These are phyloP conservation scores for Phytopythium oedochilum DNA, from an alignment of 352 stramenopile genomes.

Conservation along the genomic window DNA sequence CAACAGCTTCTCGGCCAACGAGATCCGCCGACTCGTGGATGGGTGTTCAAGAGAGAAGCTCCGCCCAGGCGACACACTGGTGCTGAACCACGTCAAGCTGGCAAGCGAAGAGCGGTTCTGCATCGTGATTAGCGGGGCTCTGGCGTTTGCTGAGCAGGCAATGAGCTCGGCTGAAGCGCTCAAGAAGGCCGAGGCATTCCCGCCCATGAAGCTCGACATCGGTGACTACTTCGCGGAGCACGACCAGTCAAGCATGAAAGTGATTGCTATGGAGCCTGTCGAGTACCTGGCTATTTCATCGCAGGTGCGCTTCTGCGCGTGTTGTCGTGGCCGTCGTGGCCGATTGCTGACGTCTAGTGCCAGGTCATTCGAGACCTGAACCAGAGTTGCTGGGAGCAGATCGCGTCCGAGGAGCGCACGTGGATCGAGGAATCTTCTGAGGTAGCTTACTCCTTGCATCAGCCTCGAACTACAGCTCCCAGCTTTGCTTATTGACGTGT, in stretches of 20 bases:
- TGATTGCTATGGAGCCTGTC: constrained; percentile 61
- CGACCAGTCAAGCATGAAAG: constrained; percentile 37
- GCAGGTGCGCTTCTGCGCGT: constrained; percentile 16
- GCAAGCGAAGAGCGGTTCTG: constrained; percentile 42
- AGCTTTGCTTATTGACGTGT: neutral
- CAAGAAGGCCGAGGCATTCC: constrained; percentile 43
- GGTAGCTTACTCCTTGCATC: constrained; percentile 9
- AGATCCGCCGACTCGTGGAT: constrained; percentile 50
- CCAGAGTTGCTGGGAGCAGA: constrained; percentile 18
- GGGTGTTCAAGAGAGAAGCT: constrained; percentile 36
- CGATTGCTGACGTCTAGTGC: constrained; percentile 6
- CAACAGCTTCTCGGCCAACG: constrained; percentile 45
- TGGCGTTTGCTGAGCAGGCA: constrained; percentile 27
- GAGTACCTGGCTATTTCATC: constrained; percentile 58
- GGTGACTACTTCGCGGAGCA: constrained; percentile 62
- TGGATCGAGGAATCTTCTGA: constrained; percentile 29
- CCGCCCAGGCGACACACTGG: constrained; percentile 45
- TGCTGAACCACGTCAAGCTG: constrained; percentile 14
- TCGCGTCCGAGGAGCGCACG: constrained; percentile 41
- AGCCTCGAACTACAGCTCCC: neutral
- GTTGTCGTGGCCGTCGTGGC: neutral
- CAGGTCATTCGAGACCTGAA: constrained; percentile 31
- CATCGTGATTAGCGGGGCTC: constrained; percentile 55
- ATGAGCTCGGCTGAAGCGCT: constrained; percentile 38
- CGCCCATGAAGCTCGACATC: constrained; percentile 58